Percentiles rank a stretch among this genome's conserved stretches.
These are phyloP conservation scores for Erodium texanum DNA, from an alignment of 441 rosid genomes.

Conservation along the genomic window DNA sequence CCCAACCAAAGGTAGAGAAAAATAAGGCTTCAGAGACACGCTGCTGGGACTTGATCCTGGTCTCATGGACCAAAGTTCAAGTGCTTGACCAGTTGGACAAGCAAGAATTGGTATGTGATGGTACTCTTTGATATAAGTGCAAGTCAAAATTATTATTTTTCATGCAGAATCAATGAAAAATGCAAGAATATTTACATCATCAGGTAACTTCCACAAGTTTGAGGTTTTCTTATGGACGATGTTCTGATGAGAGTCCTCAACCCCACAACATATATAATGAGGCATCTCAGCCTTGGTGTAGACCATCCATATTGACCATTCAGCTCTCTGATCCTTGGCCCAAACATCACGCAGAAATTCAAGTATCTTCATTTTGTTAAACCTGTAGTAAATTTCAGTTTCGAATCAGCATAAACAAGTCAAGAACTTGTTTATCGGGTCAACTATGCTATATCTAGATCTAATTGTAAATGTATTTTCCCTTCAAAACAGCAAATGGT, in stretches of 20 bases:
- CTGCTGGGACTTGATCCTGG: too few species aligned
- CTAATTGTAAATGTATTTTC: neutral
- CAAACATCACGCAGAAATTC: conserved; percentile 57
- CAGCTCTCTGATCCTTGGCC: conserved; percentile 78
- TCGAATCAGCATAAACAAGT: conserved; percentile 7
- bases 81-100: too few species aligned
- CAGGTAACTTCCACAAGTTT: conserved; percentile 52
- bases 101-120: too few species aligned
- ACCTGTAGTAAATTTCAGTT: conserved; percentile 32
- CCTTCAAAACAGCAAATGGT: neutral
- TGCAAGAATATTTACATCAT: conserved; percentile 38
- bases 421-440: too few species aligned
- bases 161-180: conserved; percentile 14
- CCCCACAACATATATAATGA: conserved; percentile 61
- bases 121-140: conserved; percentile 1
- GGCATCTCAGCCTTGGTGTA: conserved; percentile 94
- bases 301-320: conserved; percentile 99
- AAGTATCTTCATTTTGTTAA: conserved; percentile 47
- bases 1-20: too few species aligned
- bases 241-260: conserved; percentile 50
- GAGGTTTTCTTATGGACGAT: conserved; percentile 53
- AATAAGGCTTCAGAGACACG: too few species aligned
- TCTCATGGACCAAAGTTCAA: too few species aligned
- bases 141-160: too few species aligned
- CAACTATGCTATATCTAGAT: neutral